A percentile compares a stretch with the other conserved stretches of the same genome.
Evolutionary conservation across 192 early-diverging fungal genomes (phyloP).

Genomic region (Rhizophlyctis rosea): DNA sequence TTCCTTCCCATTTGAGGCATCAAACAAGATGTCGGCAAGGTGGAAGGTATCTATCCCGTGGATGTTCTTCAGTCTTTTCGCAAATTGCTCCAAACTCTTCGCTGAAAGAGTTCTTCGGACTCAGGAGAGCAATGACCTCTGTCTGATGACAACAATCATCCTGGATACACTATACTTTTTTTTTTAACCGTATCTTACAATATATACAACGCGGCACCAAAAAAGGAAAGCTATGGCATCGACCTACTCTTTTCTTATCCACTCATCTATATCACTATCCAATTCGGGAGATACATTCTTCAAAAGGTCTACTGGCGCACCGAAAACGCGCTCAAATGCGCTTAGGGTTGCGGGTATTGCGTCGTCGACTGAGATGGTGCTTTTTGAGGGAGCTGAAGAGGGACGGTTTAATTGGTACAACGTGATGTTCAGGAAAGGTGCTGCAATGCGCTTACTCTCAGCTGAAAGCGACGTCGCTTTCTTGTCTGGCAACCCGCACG

Average conservation of each 20-base stretch:
- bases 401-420: not conserved
- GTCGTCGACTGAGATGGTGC: slow-evolving; percentile 38
- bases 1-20: too few relatives aligned
- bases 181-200: too few relatives aligned
- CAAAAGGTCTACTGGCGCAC: slow-evolving; percentile 36
- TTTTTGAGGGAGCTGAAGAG: not conserved
- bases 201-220: too few relatives aligned
- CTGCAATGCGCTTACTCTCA: slow-evolving; percentile 29
- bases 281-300: slow-evolving; percentile 25
- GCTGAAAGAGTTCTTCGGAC: too few relatives aligned
- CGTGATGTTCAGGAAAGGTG: not conserved
- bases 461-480: slow-evolving; percentile 68
- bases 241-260: slow-evolving; percentile 11
- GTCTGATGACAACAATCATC: too few relatives aligned
- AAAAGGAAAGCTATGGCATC: too few relatives aligned
- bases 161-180: too few relatives aligned
- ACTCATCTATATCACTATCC: slow-evolving; percentile 31
- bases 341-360: slow-evolving; percentile 51
- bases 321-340: slow-evolving; percentile 51
- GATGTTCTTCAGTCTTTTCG: too few relatives aligned
- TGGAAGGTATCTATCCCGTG: too few relatives aligned
- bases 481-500: slow-evolving; percentile 82
- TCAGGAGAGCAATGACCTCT: too few relatives aligned
- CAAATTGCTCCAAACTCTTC: too few relatives aligned
- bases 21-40: too few relatives aligned